Percentiles rank a stretch among this genome's conserved stretches.
Conservation (phyloP, 2,329 filamentous ascomycete species). For the Colletotrichum neosansevieriae region DNA sequence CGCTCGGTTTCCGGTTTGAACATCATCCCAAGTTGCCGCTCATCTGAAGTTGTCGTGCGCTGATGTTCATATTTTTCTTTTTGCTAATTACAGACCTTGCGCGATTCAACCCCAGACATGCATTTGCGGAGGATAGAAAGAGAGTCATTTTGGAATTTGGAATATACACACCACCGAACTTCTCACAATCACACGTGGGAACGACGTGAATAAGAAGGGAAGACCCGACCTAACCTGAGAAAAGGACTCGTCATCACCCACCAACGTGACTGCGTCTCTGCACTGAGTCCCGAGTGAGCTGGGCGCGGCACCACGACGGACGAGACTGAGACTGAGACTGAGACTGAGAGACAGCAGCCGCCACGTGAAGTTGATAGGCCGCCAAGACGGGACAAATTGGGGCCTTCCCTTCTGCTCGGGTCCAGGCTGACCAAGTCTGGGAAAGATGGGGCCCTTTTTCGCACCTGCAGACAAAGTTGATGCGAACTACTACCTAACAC, state of each 20-base stretch:
- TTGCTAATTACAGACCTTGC: constrained; percentile 31
- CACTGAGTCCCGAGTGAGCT: constrained; percentile 6
- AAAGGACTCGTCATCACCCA: constrained; percentile 27
- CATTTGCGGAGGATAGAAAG: constrained; percentile 3
- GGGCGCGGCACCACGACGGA: constrained; percentile 1
- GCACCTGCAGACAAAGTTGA: no score
- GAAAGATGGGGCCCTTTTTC: no score
- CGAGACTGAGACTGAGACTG: neutral
- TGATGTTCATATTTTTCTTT: neutral
- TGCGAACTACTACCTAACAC: neutral
- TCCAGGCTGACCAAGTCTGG: neutral
- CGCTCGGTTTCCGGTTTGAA: constrained; percentile 1
- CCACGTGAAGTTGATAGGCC: constrained; percentile 18
- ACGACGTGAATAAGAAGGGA: constrained; percentile 25
- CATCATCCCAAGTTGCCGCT: neutral
- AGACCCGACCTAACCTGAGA: constrained; percentile 32
- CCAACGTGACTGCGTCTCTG: constrained; percentile 12
- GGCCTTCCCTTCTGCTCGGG: constrained; percentile 20
- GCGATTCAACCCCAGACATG: constrained; percentile 31
- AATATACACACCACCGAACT: neutral
- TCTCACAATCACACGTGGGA: constrained; percentile 4
- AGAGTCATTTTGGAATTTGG: constrained; percentile 16
- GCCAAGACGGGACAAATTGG: constrained; percentile 35
- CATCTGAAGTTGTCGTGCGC: constrained; percentile 29
- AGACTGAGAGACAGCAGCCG: neutral